Evolutionary conservation across 495 filamentous ascomycete species (phyloP).

Genomic region (Cryomyces antarcticus): DNA sequence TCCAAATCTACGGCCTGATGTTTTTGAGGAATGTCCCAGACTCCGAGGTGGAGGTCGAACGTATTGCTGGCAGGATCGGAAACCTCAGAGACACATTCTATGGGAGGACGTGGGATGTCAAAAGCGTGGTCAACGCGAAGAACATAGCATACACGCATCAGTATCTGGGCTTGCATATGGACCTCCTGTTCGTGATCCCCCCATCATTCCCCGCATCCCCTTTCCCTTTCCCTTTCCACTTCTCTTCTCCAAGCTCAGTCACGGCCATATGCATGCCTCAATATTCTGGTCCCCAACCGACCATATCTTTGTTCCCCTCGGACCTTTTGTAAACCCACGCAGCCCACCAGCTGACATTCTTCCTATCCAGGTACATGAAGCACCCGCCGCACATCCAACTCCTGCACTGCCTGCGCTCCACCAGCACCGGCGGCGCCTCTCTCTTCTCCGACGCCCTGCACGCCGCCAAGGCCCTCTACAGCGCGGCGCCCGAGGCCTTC

Average conservation of each 20-base stretch:
- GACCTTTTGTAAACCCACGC: no score
- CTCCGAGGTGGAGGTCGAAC: conserved; percentile 39
- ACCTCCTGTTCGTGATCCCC: conserved; percentile 33
- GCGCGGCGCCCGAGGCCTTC: conserved; percentile 9
- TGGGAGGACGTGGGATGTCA: conserved; percentile 76
- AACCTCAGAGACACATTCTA: conserved; percentile 68
- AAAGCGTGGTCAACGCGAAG: conserved; percentile 49
- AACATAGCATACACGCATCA: conserved; percentile 80
- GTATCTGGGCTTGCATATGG: conserved; percentile 74
- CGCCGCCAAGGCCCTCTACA: conserved; percentile 31
- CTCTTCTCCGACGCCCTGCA: conserved; percentile 55
- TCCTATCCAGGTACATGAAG: conserved; percentile 37
- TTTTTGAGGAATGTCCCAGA: conserved; percentile 52
- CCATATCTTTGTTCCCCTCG: no score
- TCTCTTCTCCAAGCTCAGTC: no score
- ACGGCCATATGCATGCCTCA: no score
- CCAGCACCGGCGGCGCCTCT: conserved; percentile 55
- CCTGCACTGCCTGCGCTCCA: conserved; percentile 67
- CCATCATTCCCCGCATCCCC: no score
- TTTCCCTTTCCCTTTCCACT: no score
- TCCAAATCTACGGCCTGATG: conserved; percentile 43
- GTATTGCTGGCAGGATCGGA: conserved; percentile 52
- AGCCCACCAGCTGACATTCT: no score
- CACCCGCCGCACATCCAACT: conserved; percentile 65
- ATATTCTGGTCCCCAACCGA: no score